Evolutionary conservation across 106 monocot species (phyloP).

Genomic region (Platanthera guangdongensis): DNA sequence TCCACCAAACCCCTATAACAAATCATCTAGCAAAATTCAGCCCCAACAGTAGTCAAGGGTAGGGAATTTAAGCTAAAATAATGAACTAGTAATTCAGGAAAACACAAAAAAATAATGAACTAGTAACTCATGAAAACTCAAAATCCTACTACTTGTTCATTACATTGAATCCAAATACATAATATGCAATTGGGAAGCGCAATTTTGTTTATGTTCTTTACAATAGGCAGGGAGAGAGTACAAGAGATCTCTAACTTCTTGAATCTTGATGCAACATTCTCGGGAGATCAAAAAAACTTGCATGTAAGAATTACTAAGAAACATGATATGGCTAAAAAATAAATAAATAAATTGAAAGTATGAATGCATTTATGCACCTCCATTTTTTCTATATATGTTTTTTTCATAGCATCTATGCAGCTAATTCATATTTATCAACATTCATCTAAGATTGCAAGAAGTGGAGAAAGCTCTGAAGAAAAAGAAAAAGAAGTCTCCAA

Average conservation of each 20-base stretch:
- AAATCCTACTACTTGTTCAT: too few relatives aligned
- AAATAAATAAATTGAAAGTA: conserved; percentile 64
- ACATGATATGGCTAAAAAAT: conserved; percentile 74
- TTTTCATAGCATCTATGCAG: neutral
- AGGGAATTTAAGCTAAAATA: too few relatives aligned
- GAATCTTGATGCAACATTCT: conserved; percentile 76
- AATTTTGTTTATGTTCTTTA: too few relatives aligned
- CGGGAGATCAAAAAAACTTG: conserved; percentile 67
- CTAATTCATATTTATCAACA: neutral
- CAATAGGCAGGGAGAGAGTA: neutral
- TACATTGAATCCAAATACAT: too few relatives aligned
- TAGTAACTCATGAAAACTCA: too few relatives aligned
- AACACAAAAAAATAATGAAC: too few relatives aligned
- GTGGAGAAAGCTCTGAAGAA: conserved; percentile 55
- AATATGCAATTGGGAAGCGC: too few relatives aligned
- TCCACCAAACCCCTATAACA: too few relatives aligned
- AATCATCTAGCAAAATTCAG: too few relatives aligned
- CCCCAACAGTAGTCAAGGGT: too few relatives aligned
- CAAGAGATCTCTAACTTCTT: conserved; percentile 83
- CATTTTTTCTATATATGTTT: neutral
- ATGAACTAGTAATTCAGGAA: too few relatives aligned
- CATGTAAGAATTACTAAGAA: conserved; percentile 21
- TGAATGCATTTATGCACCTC: neutral
- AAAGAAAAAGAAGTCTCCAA: conserved; percentile 43
- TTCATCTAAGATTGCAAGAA: conserved; percentile 58